Conservation (phyloP, 192 early-diverging fungal species). For the Paraglomus brasilianum region DNA sequence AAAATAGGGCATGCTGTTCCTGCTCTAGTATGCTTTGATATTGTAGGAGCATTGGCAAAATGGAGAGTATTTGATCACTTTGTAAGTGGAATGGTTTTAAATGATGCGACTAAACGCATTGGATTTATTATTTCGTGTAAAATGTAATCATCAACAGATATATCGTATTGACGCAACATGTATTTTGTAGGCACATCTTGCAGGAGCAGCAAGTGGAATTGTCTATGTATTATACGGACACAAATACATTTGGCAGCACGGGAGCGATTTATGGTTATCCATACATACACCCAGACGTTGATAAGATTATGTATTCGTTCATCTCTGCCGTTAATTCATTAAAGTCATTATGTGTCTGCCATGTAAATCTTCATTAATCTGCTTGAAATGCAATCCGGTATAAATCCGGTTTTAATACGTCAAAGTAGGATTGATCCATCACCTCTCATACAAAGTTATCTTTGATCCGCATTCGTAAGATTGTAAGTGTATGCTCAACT, state of each 20-base stretch:
- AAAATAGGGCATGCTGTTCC: slow-evolving; percentile 64
- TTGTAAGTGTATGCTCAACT: too few relatives aligned
- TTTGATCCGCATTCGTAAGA: too few relatives aligned
- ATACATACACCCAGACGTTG: too few relatives aligned
- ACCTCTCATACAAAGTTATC: too few relatives aligned
- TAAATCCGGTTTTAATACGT: too few relatives aligned
- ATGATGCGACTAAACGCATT: neutral
- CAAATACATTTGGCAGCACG: slow-evolving; percentile 44
- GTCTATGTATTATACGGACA: slow-evolving; percentile 55
- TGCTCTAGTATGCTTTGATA: slow-evolving; percentile 67
- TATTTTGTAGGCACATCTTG: slow-evolving; percentile 56
- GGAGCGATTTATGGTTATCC: too few relatives aligned
- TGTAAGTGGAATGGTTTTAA: slow-evolving; percentile 44
- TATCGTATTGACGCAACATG: neutral
- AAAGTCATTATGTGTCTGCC: too few relatives aligned
- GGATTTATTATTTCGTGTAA: neutral
- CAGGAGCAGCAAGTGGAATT: slow-evolving; percentile 63
- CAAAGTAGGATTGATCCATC: too few relatives aligned
- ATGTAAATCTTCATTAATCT: too few relatives aligned
- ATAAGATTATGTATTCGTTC: too few relatives aligned
- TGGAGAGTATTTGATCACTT: slow-evolving; percentile 80
- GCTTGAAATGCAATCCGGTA: too few relatives aligned
- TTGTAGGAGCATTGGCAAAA: slow-evolving; percentile 66
- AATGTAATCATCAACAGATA: neutral
- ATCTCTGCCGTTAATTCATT: too few relatives aligned